Evolutionary conservation across 805 yeast genomes (phyloP), one percentile per base, ranked within the genome.

Genomic region (Ogataea methanolica): DNA sequence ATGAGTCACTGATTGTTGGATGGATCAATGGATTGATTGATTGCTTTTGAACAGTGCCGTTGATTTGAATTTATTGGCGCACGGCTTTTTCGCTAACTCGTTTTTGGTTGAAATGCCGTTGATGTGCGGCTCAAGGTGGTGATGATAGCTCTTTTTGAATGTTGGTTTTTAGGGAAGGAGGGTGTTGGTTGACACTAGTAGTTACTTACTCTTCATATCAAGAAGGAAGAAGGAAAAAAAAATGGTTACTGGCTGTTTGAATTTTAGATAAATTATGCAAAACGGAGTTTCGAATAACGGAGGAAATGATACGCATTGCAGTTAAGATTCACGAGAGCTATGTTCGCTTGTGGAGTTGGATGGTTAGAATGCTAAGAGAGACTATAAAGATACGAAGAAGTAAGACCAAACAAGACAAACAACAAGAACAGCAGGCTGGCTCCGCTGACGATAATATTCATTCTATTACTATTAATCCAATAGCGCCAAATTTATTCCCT

Each of bases 401-500:
- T 3, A 5, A 12, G 14, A 14, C 5, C 12, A 12, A 37, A 12
- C 15, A 22, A 21, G 21, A 9, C 15, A 9, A 35, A 35, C 16
- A 5, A 2, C 16, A 15, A 5, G 9, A 35, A 35, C 16, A 35
- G 11, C n/a, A 33, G 7, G 15, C n/a, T 9, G 17, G 9, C 15
- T 8, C 17, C 15, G 36, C 9, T 33, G 17, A 12, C 15, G 15
- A 15, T 33, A 12, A n/a, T 33, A 33, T 12, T 15, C 8, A 14
- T 17, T 16, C 3, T 5, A 14, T 17, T 6, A 37, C 3, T 5
- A 14, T 17, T 6, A 37, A 45, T 31, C 39, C 47, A 12, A 33
- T 36, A 36, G 17, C 42, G 17, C 23, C 48, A 16, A 36, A 40
- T 16, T 19, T 40, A 17, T 40, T 40, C n/a, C 42, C 42, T 16